Evolutionary conservation across 768 basidiomycete species (phyloP), one percentile per base, ranked within the genome.

Genomic region (Podaxis sp.): DNA sequence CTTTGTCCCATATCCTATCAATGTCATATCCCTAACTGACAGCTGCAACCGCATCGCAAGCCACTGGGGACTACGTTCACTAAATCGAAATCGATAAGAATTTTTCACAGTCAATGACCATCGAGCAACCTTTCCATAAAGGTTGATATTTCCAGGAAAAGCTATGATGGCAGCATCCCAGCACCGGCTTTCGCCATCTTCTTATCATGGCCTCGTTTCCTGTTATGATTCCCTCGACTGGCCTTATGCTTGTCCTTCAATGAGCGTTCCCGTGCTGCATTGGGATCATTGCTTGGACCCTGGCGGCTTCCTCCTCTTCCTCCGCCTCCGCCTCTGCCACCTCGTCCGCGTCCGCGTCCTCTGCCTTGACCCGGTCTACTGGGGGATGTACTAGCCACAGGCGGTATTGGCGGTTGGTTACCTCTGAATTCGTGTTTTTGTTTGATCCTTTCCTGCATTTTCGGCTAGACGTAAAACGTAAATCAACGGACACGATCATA

Each of bases 131-230:
- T 44, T 44, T n/a, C 15, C 13, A n/a, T n/a, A 49, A 6, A 49
- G 48, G 12, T 17, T 12, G 22, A 26, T 5, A 28, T 33, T 33
- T n/a, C 1, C 4, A 17, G 15, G 33, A 4, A 39, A 24, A 6
- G 49, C 60, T 57, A 67, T 52, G 67, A 62, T 44, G 77, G 76
- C 17, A 36, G 46, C 12, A 63, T 17, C 7, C 78, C 82, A n/a
- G 71, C 74, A 13, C 85, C 90, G 61, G 78, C 84, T 63, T 79
- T 83, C 9, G 84, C 82, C 90, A 96, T 87, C 79, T 97, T 97
- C 75, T 87, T 91, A 73, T 95, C 95, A 69, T 93, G 90, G 0
- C 93, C 95, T 57, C 91, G 77, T 73, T 91, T 94, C 36, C 94
- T 80, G 64, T 87, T 82, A 69, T 87, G 87, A 68, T 94, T 95